Conservation (phyloP, 768 basidiomycete genomes). For the Lactarius evosmus region DNA sequence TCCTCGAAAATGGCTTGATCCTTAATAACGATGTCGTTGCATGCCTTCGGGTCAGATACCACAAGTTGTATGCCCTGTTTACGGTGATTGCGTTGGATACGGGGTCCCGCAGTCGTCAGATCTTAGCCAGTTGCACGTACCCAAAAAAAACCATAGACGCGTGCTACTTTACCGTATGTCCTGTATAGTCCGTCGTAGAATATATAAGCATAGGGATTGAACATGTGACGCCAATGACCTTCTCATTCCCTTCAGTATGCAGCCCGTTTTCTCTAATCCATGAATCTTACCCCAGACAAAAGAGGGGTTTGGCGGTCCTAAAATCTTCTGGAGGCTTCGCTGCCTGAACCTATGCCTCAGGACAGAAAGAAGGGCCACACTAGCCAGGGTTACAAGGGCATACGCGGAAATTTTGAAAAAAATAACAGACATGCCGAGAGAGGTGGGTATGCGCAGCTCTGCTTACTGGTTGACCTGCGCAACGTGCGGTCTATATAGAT, state of each 20-base stretch:
- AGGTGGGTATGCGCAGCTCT: neutral
- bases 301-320: slow-evolving; percentile 6
- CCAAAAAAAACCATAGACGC: neutral
- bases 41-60: slow-evolving; percentile 24
- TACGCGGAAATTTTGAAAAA: neutral
- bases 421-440: neutral
- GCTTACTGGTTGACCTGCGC: too few species aligned
- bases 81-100: too few species aligned
- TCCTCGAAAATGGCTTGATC: neutral
- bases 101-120: neutral
- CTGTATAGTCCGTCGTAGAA: neutral
- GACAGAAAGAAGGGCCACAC: neutral
- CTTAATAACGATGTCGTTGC: neutral
- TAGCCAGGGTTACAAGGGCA: neutral
- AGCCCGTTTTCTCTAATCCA: neutral
- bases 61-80: slow-evolving; percentile 15
- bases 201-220: neutral
- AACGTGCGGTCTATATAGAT: too few species aligned
- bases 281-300: slow-evolving; percentile 8
- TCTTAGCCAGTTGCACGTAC: neutral
- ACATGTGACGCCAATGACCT: slow-evolving; percentile 3
- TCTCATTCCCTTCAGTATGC: neutral
- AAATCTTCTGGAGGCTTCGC: neutral
- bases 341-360: neutral
- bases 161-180: neutral